phyloP scores from a whole-genome alignment of 768 basidiomycete genomes.

The Pleurotus citrinopileatus region DNA sequence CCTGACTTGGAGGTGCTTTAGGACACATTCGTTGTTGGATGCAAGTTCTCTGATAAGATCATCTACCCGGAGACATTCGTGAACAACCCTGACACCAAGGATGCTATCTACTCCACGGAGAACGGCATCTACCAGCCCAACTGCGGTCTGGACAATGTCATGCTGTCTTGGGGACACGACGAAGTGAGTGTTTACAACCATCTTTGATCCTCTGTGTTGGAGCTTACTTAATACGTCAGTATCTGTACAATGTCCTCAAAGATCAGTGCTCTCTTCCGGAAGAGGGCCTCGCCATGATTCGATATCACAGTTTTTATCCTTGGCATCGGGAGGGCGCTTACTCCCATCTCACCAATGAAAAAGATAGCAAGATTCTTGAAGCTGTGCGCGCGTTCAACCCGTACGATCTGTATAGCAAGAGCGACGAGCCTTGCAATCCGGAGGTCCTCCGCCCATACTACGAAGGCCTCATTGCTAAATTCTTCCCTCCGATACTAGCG shows the following conservation, averaged over 20 bases:
- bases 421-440: conserved; percentile 62
- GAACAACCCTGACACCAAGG: conserved; percentile 66
- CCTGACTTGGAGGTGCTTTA: conserved; percentile 19
- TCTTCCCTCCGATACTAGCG: conserved; percentile 77
- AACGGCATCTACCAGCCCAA: conserved; percentile 75
- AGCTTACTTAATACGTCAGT: conserved; percentile 37
- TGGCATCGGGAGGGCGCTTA: conserved; percentile 93
- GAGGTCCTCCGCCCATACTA: conserved; percentile 81
- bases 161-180: conserved; percentile 91
- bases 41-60: conserved; percentile 80
- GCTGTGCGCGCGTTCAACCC: conserved; percentile 90
- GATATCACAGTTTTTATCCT: conserved; percentile 95
- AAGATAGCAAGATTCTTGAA: conserved; percentile 58
- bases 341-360: conserved; percentile 70
- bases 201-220: neutral
- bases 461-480: conserved; percentile 75
- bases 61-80: conserved; percentile 78
- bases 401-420: conserved; percentile 92
- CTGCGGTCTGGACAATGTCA: conserved; percentile 83
- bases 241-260: conserved; percentile 81
- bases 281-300: conserved; percentile 87
- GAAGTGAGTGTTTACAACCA: conserved; percentile 49
- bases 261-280: conserved; percentile 78
- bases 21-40: conserved; percentile 72
- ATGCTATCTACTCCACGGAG: conserved; percentile 66